Evolutionary conservation across 2,329 filamentous ascomycete genomes (phyloP).

Genomic region (Akanthomyces dipterigenus): DNA sequence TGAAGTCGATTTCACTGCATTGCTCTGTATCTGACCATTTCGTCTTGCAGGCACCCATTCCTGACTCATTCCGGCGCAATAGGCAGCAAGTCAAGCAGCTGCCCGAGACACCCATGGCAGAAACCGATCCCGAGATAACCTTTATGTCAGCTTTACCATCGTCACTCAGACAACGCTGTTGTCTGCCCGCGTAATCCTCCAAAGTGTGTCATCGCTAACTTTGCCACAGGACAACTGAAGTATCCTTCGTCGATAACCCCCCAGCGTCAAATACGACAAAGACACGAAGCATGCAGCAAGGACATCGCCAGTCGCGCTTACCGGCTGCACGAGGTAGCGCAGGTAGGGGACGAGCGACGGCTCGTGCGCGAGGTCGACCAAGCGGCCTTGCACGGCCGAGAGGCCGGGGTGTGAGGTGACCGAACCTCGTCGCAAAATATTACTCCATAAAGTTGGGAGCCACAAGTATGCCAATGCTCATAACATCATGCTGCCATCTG

Average conservation of each 20-base stretch:
- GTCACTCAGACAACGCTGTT: neutral
- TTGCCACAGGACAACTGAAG: conserved; percentile 71
- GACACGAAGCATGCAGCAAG: conserved; percentile 38
- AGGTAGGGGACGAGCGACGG: conserved; percentile 22
- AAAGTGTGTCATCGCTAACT: conserved; percentile 15
- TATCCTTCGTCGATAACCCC: conserved; percentile 84
- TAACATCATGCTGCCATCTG: conserved; percentile 27
- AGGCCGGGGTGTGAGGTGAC: conserved; percentile 40
- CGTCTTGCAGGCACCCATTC: conserved; percentile 60
- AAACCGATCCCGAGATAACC: conserved; percentile 63
- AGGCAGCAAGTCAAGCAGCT: conserved; percentile 49
- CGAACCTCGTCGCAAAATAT: neutral
- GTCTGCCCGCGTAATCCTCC: neutral
- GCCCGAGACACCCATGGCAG: conserved; percentile 20
- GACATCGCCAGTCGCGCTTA: conserved; percentile 39
- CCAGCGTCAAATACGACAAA: conserved; percentile 45
- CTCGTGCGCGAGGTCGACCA: conserved; percentile 29
- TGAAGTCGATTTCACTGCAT: neutral
- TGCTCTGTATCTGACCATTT: neutral
- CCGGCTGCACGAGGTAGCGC: conserved; percentile 38
- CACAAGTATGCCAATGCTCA: neutral
- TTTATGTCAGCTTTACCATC: conserved; percentile 61
- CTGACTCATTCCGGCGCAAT: conserved; percentile 71
- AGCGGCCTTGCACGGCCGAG: conserved; percentile 41
- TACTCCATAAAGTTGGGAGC: neutral